phyloP scores from a whole-genome alignment of 495 filamentous ascomycete species.

The Talaromyces wortmannii region DNA sequence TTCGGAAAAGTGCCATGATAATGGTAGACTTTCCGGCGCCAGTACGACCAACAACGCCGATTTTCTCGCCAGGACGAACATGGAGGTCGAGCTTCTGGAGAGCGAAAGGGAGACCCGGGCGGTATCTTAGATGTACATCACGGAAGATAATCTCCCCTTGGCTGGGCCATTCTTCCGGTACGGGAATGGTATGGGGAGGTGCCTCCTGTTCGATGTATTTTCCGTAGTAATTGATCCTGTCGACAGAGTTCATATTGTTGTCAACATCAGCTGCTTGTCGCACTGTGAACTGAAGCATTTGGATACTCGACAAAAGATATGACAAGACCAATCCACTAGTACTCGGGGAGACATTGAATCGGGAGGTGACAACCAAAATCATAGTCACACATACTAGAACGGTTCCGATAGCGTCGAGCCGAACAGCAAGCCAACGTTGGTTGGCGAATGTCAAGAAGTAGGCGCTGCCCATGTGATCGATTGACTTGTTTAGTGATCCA shows the following conservation, averaged over 20 bases:
- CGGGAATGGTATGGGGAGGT: conserved; percentile 2
- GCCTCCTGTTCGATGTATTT: conserved; percentile 4
- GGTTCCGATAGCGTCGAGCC: conserved; percentile 42
- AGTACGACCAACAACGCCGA: conserved; percentile 22
- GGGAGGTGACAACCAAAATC: conserved; percentile 13
- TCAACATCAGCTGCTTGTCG: conserved; percentile 58
- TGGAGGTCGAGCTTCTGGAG: conserved; percentile 11
- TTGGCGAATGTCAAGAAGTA: conserved; percentile 55
- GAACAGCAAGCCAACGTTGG: conserved; percentile 61
- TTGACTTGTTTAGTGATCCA: conserved; percentile 46
- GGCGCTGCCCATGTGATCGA: conserved; percentile 48
- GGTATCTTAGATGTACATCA: conserved; percentile 14
- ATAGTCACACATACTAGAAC: conserved; percentile 40
- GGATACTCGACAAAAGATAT: conserved; percentile 14
- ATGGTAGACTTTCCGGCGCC: conserved; percentile 20
- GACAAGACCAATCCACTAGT: conserved; percentile 36
- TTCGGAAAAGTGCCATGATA: conserved; percentile 15
- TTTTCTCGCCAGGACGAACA: conserved; percentile 10
- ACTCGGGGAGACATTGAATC: conserved; percentile 15
- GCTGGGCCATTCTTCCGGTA: conserved; percentile 13
- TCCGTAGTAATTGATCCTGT: conserved; percentile 59
- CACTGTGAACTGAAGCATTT: conserved; percentile 51
- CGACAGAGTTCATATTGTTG: conserved; percentile 63
- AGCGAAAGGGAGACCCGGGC: conserved; percentile 9
- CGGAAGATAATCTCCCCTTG: conserved; percentile 13